Conservation (phyloP, 1,284 basidiomycete genomes). For the Lignosus rhinocerotis region DNA sequence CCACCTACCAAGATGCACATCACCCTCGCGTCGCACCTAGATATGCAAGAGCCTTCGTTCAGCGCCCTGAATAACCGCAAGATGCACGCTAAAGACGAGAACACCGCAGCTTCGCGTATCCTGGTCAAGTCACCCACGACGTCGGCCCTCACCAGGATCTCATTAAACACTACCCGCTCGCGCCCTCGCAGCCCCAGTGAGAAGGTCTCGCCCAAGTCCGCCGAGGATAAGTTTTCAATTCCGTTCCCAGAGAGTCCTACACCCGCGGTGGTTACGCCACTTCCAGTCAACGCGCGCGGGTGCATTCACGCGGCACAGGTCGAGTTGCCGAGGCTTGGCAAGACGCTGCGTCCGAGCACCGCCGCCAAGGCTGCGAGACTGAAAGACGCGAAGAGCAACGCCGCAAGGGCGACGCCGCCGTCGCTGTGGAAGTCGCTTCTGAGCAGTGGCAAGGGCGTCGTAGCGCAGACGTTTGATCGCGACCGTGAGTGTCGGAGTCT, state of each 20-base stretch:
- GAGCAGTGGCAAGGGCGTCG: slow-evolving; percentile 13
- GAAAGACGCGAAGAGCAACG: slow-evolving; percentile 5
- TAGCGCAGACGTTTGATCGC: slow-evolving; percentile 25
- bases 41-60: slow-evolving; percentile 10
- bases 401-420: background rate
- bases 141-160: background rate
- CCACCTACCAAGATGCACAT: background rate
- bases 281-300: slow-evolving; percentile 7
- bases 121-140: slow-evolving; percentile 8
- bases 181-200: background rate
- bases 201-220: background rate
- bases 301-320: background rate
- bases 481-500: slow-evolving; percentile 22
- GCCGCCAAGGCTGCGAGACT: slow-evolving; percentile 2
- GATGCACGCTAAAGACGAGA: slow-evolving; percentile 14
- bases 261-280: slow-evolving; percentile 19
- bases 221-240: slow-evolving; percentile 7
- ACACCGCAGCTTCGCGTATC: slow-evolving; percentile 8
- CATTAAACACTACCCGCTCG: slow-evolving; percentile 1
- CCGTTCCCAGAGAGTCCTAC: slow-evolving; percentile 18
- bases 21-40: background rate
- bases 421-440: slow-evolving; percentile 22
- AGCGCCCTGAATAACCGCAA: slow-evolving; percentile 10
- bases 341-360: slow-evolving; percentile 1
- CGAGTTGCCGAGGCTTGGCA: background rate